phyloP scores from a whole-genome alignment of 2,329 filamentous ascomycete genomes.

The Lecanicillium sp. region DNA sequence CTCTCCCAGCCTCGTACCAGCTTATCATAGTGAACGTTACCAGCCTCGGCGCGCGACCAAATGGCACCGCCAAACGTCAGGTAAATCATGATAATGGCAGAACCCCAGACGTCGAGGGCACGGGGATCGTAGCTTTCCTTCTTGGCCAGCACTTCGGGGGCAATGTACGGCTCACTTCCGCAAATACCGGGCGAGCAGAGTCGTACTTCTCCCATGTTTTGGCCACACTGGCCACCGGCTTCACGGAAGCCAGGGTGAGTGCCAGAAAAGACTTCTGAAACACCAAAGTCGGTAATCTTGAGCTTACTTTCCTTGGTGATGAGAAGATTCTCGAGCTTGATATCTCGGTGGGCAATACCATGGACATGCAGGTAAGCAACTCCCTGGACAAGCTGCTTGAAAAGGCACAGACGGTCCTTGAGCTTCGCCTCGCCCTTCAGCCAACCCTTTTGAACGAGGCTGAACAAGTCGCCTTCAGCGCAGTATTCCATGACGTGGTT shows the following conservation, averaged over 20 bases:
- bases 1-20: constrained; percentile 61
- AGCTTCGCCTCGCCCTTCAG: constrained; percentile 56
- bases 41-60: constrained; percentile 61
- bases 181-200: constrained; percentile 73
- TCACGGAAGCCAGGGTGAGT: constrained; percentile 71
- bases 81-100: constrained; percentile 73
- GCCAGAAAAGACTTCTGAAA: constrained; percentile 77
- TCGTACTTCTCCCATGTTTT: constrained; percentile 59
- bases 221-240: constrained; percentile 64
- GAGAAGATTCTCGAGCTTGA: constrained; percentile 83
- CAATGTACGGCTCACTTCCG: constrained; percentile 79
- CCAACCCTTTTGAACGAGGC: constrained; percentile 62
- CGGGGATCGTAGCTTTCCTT: constrained; percentile 61
- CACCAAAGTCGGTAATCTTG: constrained; percentile 88
- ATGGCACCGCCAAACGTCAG: constrained; percentile 64
- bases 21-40: constrained; percentile 51
- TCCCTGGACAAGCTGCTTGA: constrained; percentile 81
- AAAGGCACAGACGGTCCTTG: constrained; percentile 69
- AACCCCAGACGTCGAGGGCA: constrained; percentile 77
- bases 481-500: constrained; percentile 95
- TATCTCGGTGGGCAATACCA: constrained; percentile 83
- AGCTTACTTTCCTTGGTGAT: constrained; percentile 71
- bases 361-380: constrained; percentile 74
- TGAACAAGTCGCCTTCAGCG: constrained; percentile 70
- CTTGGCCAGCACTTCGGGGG: constrained; percentile 73